Evolutionary conservation across 768 basidiomycete genomes (phyloP), one percentile per base, ranked within the genome.

Genomic region (Clathrus columnatus): DNA sequence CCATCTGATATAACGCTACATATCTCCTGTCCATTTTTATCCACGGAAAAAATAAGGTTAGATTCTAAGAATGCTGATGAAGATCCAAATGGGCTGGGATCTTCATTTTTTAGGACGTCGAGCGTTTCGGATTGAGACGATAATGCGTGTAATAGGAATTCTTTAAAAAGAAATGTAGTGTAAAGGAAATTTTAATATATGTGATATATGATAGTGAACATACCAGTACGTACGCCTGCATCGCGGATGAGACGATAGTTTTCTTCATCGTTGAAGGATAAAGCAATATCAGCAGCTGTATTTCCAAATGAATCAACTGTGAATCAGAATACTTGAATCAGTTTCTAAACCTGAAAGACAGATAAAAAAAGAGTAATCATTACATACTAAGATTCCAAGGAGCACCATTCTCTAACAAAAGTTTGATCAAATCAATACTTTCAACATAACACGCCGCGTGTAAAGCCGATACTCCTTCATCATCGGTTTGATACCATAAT

Each of bases 211-310:
- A 51, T 60, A 51, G 26, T 66, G 69, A 74, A 64, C n/a, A n/a
- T 59, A 90, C 94, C 93, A 70, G 87, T 78, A 56, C 95, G 83
- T 57, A 98, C 83, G 7, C 95, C 96, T 54, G 95, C 89, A 70
- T 95, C 85, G n/a, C 91, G 80, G 48, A 99, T 87, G 50, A 81
- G 64, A 20, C 73, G 78, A 68, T 97, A 98, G 16, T 84, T 84
- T 36, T 72, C 70, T 54, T 73, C 70, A 61, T 93, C 79, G 61
- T 95, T 94, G 68, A 87, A 77, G 7, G 92, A 95, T 27, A 92
- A 73, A 10, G 92, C 87, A 50, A 98, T 81, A 61, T 97, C 95
- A 7, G 84, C 93, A 0, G 96, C 90, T 7, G 91, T 95, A 62
- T 85, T 81, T 42, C 82, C 80, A 56, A 84, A 69, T 57, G 83